Base-by-base conservation (phyloP, 179 eudicot species). In the Vitellaria paradoxa region DNA sequence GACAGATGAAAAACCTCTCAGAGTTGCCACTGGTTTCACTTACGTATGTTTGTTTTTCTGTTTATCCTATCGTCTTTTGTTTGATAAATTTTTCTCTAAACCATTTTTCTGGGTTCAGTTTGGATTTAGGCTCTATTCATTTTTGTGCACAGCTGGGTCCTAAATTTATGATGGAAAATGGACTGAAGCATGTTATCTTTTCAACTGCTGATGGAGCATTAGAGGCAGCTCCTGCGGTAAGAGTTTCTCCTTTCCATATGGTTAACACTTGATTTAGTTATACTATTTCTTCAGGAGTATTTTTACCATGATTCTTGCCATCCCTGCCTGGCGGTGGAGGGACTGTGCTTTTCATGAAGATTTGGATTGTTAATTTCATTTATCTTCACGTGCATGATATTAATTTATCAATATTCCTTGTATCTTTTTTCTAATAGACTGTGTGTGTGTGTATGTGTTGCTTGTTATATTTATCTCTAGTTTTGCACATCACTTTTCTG, bases 181-280 rank as follows among this genome's bases (percentile, higher is more conserved):
- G 99, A 74, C 77, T 96, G 80, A 80, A 89, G 84, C 85, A 93
- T 82, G 99, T 89, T 53, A 71, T 85, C 7, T 96, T 93, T 83
- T 93, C 98, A 68, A 89, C 97, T 74, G 98, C 98, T 70, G 99
- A 93, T 87, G 99, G 99, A 80, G 99, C 98, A 78, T 85, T 96
- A 42, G 99, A 96, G 85, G 99, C 99, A 81, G 98, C 99, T 85
- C 99, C 99, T 71, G 99, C 99, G 72, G 99, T 96, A 80, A 90
- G 89, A 78, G 26, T 42, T 37, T 15, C 23, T 55, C 73, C 60
- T 74, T 79, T 74, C 12, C 75, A 61, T 0, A 50, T 45, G 23
- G 5, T 12, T 53, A 23, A 17, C 13, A 61, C 46, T 0, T 37
- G 68, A 49, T 70, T 56, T 50, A 70, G 24, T 21, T 65, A 18